phyloP scores from a whole-genome alignment of 2,329 filamentous ascomycete genomes.

The Fusarium sp. region DNA sequence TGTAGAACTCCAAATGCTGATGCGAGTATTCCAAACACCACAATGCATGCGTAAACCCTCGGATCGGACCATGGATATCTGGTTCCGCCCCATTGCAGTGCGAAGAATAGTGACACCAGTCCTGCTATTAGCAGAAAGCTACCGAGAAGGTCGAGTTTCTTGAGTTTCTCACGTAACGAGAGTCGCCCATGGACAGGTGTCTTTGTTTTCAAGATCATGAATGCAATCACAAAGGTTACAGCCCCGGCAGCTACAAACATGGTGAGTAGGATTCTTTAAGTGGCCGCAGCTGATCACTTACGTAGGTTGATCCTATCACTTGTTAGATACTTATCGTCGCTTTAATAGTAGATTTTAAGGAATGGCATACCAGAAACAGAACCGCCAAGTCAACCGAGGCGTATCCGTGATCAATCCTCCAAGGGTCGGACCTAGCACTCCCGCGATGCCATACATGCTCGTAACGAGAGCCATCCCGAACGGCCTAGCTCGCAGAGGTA shows the following conservation, averaged over 20 bases:
- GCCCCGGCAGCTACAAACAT: not conserved
- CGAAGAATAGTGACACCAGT: slow-evolving; percentile 11
- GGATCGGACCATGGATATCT: slow-evolving; percentile 16
- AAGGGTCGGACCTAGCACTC: slow-evolving; percentile 42
- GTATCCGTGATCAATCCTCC: slow-evolving; percentile 42
- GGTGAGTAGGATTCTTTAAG: not conserved
- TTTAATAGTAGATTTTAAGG: not conserved
- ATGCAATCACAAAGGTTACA: slow-evolving; percentile 3
- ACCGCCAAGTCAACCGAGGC: slow-evolving; percentile 15
- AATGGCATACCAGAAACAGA: not conserved
- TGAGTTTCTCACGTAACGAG: slow-evolving; percentile 16
- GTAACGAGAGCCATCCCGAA: slow-evolving; percentile 41
- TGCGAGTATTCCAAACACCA: slow-evolving; percentile 11
- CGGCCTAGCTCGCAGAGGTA: slow-evolving; percentile 43
- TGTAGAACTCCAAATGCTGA: not conserved
- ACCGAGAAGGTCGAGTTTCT: slow-evolving; percentile 13
- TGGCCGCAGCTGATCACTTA: not conserved
- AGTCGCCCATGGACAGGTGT: not conserved
- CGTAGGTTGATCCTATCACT: slow-evolving; percentile 17
- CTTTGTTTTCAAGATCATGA: not conserved
- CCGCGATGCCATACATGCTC: slow-evolving; percentile 41
- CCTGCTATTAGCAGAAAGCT: slow-evolving; percentile 12
- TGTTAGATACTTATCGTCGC: not conserved
- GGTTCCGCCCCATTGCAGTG: slow-evolving; percentile 23
- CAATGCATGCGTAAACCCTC: slow-evolving; percentile 5